Evolutionary conservation across 2,329 filamentous ascomycete species (phyloP), one percentile per base, ranked within the genome.

Genomic region (Cladophialophora yegresii): DNA sequence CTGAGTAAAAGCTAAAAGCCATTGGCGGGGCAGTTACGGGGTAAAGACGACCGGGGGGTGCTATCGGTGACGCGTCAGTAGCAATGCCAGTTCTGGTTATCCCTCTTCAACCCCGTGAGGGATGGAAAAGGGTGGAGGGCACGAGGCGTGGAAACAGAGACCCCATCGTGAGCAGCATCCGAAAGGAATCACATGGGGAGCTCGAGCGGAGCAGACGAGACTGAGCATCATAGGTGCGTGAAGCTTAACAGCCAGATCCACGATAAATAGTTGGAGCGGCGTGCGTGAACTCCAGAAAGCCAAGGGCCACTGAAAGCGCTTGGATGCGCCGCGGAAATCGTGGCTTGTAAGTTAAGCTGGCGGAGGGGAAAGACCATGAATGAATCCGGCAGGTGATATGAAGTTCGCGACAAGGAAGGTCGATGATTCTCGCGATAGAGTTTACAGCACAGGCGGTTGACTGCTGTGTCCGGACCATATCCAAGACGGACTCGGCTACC

Each of bases 1-100:
- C 10, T 49, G 55, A 58, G 26, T 45, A 58, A 45, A 58, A 58
- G 40, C 23, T 47, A 33, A 57, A 58, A 23, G 28, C 28, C 22
- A 30, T 49, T 47, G 55, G 36, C 12, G 16, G 12, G 16, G 16
- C 20, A 20, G 3, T 20, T n/a, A 30, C 36, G 10, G 36, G 36
- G 36, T 6, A 1, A 26, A n/a, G 26, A 28, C 12, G 43, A 49
- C 32, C n/a, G 26, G 12, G 54, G 54, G 26, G 40, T n/a, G n/a
- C 36, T 40, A 47, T 23, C 23, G 55, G 13, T 16, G 55, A 30
- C 47, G 13, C 5, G 47, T 20, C 20, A 50, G 20, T 26, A 26
- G 20, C 47, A 10, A 22, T 28, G 20, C 47, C 20, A 12, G 47
- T 8, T 43, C 16, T 16, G 36, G 2, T 7, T 8, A 20, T n/a